Base-by-base conservation (phyloP, 192 early-diverging fungal species). In the Coemansia aciculifera region DNA sequence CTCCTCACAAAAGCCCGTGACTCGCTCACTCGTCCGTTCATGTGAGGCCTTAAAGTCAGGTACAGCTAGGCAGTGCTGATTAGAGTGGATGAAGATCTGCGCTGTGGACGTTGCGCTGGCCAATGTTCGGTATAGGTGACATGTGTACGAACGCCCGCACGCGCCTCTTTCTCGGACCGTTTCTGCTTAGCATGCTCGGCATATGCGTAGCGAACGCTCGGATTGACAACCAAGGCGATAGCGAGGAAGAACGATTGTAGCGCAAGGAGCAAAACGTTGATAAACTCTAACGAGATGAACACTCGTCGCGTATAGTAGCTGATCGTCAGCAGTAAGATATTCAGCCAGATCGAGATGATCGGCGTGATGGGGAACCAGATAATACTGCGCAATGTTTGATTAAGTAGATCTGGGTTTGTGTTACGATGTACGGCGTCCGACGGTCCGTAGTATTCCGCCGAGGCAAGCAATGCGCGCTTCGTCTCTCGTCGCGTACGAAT, bases 361-460 rank as follows among this genome's bases (percentile, higher is more conserved):
- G 78, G 78, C 15, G 70, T 72, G 6, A 80, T 72, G 0, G 78
- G 78, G 29, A 71, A 66, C 78, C 78, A 80, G 38, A 75, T 64
- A 17, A 80, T 75, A 39, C 56, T 59, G 13, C 54, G 1, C 37
- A 80, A 42, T 27, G 78, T 72, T 46, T 54, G 51, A 19, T 75
- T 51, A 5, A 81, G 70, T 52, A 75, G 49, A 15, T 72, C 59
- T n/a, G 32, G 37, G 21, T 68, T 23, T 31, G 63, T 49, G 10
- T 59, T 66, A 19, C 46, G 66, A 17, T 31, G 23, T 1, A 67
- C 39, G 0, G 39, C n/a, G 8, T 21, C 29, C 13, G 67, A 46
- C 40, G 56, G 37, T 2, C 73, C 78, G 49, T 73, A 72, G 27
- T 34, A 62, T n/a, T 59, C 27, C 5, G 44, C 31, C 17, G 69